Evolutionary conservation across 371 early-diverging fungal species (phyloP).

Genomic region (Zancudomyces culisetae): DNA sequence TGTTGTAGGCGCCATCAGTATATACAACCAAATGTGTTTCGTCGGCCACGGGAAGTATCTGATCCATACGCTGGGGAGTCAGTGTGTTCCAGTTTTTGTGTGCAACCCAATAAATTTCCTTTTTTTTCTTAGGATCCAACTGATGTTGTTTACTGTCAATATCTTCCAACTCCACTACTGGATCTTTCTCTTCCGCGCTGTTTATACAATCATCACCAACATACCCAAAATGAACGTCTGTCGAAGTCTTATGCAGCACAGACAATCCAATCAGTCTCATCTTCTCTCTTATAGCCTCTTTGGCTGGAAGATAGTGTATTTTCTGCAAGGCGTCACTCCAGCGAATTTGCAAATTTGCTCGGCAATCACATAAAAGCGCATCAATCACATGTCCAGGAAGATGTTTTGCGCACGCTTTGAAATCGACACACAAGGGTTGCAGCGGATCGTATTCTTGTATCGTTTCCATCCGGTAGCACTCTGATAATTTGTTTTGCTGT

Average conservation of each 20-base stretch:
- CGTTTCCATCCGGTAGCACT: slow-evolving; percentile 6
- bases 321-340: not conserved
- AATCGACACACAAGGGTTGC: slow-evolving; percentile 4
- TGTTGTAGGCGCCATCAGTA: slow-evolving; percentile 16
- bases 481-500: slow-evolving; percentile 4
- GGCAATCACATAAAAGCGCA: not conserved
- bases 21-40: slow-evolving; percentile 8
- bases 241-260: no score
- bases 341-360: not conserved
- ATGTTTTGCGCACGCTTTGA: not conserved
- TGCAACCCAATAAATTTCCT: slow-evolving; percentile 8
- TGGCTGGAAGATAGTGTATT: not conserved
- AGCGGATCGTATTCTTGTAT: slow-evolving; percentile 9
- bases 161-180: not conserved
- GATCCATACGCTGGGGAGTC: slow-evolving; percentile 14
- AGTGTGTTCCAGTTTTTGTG: slow-evolving; percentile 12
- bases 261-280: not conserved
- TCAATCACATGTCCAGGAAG: not conserved
- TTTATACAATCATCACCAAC: slow-evolving; percentile 1
- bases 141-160: not conserved
- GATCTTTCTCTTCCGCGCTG: not conserved
- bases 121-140: not conserved
- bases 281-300: not conserved
- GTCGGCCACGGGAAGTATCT: slow-evolving; percentile 11
- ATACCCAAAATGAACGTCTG: slow-evolving; percentile 3